phyloP scores from a whole-genome alignment of 768 basidiomycete species.

The Lactarius sp. region DNA sequence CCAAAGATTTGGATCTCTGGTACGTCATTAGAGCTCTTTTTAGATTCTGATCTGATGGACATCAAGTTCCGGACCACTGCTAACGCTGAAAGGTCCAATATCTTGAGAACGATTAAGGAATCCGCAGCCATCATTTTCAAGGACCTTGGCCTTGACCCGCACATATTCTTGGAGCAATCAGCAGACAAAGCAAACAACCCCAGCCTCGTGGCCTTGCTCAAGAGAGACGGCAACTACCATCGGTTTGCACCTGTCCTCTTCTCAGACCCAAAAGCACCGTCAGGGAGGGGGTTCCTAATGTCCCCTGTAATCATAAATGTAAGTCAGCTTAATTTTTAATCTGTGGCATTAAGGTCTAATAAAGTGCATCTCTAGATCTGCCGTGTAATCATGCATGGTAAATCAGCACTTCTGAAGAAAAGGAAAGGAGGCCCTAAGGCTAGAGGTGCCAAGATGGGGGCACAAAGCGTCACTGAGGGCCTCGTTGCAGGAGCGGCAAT shows the following conservation, averaged over 20 bases:
- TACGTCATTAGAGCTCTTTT: background rate
- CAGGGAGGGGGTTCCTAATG: background rate
- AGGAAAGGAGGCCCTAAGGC: background rate
- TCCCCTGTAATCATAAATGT: background rate
- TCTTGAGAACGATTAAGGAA: too few relatives aligned
- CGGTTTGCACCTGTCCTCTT: too few relatives aligned
- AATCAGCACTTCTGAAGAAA: background rate
- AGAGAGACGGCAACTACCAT: too few relatives aligned
- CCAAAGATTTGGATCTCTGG: background rate
- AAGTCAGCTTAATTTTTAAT: background rate
- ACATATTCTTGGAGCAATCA: background rate
- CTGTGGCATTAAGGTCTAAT: background rate
- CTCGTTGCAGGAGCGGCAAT: background rate
- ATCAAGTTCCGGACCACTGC: background rate
- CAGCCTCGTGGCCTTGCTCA: background rate
- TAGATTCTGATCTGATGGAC: background rate
- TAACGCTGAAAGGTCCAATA: too few relatives aligned
- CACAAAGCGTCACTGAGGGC: background rate
- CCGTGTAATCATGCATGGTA: too few relatives aligned
- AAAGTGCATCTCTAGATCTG: background rate
- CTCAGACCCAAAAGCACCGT: too few relatives aligned
- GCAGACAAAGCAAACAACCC: background rate
- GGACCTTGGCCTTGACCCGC: too few relatives aligned
- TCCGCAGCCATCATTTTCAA: too few relatives aligned
- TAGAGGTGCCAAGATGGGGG: background rate